A percentile compares a stretch with the other conserved stretches of the same genome.
phyloP scores from a whole-genome alignment of 2,329 filamentous ascomycete species.

The Penicillium sp. region DNA sequence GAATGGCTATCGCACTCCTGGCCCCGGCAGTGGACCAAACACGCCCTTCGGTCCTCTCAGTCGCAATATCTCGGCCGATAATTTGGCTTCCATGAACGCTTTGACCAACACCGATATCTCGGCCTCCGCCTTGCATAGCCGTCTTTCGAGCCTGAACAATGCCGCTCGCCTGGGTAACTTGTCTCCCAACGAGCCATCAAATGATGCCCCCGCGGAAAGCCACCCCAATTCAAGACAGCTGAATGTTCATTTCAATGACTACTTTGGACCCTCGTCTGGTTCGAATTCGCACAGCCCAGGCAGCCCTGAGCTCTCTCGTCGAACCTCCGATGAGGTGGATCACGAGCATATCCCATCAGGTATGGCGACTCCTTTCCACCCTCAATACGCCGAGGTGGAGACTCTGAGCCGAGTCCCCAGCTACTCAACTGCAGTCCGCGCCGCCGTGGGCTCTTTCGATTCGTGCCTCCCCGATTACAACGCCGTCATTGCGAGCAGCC shows the following conservation, averaged over 20 bases:
- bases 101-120: conserved; percentile 57
- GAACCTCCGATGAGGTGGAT: conserved; percentile 50
- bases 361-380: conserved; percentile 42
- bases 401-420: conserved; percentile 74
- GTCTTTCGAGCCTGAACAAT: conserved; percentile 57
- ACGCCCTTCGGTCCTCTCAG: conserved; percentile 73
- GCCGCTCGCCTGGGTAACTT: conserved; percentile 27
- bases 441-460: conserved; percentile 58
- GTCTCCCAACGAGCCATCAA: conserved; percentile 21
- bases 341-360: conserved; percentile 48
- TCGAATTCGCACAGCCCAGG: conserved; percentile 36
- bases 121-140: conserved; percentile 68
- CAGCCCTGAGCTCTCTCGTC: conserved; percentile 44
- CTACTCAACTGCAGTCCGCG: conserved; percentile 71
- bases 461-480: conserved; percentile 66
- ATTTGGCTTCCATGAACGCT: conserved; percentile 64
- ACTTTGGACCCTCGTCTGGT: conserved; percentile 33
- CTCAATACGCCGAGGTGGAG: conserved; percentile 58
- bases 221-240: conserved; percentile 27
- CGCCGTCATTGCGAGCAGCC: conserved; percentile 48
- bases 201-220: conserved; percentile 20
- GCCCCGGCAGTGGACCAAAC: conserved; percentile 65
- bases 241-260: conserved; percentile 30
- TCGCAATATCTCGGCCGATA: conserved; percentile 77
- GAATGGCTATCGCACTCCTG: conserved; percentile 77